Conservation (phyloP, 345 rosid species). For the Populus tremula region DNA sequence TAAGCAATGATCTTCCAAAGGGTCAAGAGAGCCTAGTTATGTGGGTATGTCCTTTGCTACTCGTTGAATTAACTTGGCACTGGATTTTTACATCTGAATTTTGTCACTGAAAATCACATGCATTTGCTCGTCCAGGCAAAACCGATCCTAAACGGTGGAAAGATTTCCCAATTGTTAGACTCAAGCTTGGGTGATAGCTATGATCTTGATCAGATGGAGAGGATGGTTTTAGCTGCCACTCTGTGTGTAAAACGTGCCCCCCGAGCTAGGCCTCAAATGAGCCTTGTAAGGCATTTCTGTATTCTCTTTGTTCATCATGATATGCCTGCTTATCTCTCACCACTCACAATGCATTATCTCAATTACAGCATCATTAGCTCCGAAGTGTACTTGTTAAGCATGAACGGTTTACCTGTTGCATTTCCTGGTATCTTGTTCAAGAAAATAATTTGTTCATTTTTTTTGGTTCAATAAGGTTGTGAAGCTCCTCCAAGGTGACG, state of each 20-base stretch:
- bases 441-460: background rate
- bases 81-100: background rate
- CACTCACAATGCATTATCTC: background rate
- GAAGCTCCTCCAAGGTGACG: constrained; percentile 30
- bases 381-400: background rate
- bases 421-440: background rate
- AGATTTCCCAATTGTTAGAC: constrained; percentile 24
- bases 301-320: background rate
- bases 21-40: constrained; percentile 35
- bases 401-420: background rate
- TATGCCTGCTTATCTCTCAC: background rate
- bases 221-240: constrained; percentile 34
- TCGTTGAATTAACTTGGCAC: background rate
- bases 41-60: constrained; percentile 22
- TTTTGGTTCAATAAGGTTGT: constrained; percentile 9
- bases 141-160: constrained; percentile 25
- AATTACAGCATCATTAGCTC: background rate
- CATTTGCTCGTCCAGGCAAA: constrained; percentile 24
- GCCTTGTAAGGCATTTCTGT: constrained; percentile 18
- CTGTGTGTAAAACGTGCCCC: constrained; percentile 25
- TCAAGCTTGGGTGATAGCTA: constrained; percentile 25
- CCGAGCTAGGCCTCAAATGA: constrained; percentile 30
- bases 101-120: constrained; percentile 2
- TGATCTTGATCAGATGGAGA: constrained; percentile 29
- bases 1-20: constrained; percentile 31